These are phyloP conservation scores for Metschnikowia kofuensis DNA, from an alignment of 805 yeast genomes.

Conservation along the genomic window DNA sequence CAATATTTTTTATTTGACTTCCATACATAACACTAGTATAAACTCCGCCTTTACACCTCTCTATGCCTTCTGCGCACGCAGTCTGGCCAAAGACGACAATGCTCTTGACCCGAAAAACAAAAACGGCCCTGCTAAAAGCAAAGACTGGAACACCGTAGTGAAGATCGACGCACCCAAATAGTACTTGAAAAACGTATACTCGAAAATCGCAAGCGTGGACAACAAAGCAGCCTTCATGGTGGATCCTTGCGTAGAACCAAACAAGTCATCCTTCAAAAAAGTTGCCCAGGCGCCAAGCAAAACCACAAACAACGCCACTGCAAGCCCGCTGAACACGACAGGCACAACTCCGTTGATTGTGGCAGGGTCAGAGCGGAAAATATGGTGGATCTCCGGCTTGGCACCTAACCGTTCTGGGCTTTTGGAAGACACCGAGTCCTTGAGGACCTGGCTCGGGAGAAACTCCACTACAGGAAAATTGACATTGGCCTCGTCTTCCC, in stretches of 20 bases:
- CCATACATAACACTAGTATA: no score
- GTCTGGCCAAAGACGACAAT: conserved; percentile 44
- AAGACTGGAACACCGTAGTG: conserved; percentile 47
- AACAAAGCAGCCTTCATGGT: conserved; percentile 45
- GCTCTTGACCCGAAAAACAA: conserved; percentile 65
- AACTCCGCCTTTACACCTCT: no score
- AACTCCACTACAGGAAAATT: conserved; percentile 26
- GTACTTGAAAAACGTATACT: conserved; percentile 54
- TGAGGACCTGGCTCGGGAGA: conserved; percentile 27
- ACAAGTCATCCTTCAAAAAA: conserved; percentile 25
- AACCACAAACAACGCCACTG: conserved; percentile 39
- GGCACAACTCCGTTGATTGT: conserved; percentile 55
- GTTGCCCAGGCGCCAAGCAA: conserved; percentile 46
- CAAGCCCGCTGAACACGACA: conserved; percentile 44
- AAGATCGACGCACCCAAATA: conserved; percentile 61
- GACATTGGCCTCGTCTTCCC: conserved; percentile 19
- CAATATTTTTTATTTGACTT: no score
- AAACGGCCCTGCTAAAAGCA: conserved; percentile 50
- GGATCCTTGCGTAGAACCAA: conserved; percentile 19
- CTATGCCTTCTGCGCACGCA: conserved; percentile 23
- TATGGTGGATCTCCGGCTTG: conserved; percentile 61
- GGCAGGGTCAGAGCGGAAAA: conserved; percentile 52
- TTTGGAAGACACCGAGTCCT: conserved; percentile 21
- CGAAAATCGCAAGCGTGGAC: conserved; percentile 47
- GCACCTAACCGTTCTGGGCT: conserved; percentile 42